Conservation (phyloP, 495 filamentous ascomycete species). For the Cudoniella acicularis region DNA sequence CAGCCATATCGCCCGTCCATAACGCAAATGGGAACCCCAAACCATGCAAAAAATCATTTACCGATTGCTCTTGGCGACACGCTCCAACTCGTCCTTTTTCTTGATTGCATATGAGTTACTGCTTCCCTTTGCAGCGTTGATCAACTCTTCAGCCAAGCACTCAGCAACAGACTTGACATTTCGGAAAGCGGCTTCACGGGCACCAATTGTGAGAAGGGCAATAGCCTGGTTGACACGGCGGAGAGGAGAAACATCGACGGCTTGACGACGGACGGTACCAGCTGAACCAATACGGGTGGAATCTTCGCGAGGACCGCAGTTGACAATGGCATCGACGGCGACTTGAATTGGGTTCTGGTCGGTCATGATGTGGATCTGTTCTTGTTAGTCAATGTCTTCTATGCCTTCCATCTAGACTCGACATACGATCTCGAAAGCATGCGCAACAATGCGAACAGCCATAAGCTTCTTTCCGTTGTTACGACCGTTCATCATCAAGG, state of each 20-base stretch:
- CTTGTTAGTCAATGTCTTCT: slow-evolving; percentile 14
- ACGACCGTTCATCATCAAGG: slow-evolving; percentile 99
- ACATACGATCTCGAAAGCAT: slow-evolving; percentile 98
- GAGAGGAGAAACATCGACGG: slow-evolving; percentile 98
- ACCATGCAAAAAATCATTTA: slow-evolving; percentile 49
- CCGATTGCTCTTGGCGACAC: slow-evolving; percentile 99
- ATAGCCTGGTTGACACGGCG: slow-evolving; percentile 99
- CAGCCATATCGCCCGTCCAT: slow-evolving; percentile 19
- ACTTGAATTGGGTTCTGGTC: slow-evolving; percentile 99
- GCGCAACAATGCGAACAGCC: slow-evolving; percentile 98
- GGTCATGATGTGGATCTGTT: slow-evolving; percentile 98
- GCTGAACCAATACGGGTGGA: slow-evolving; percentile 98
- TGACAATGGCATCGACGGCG: slow-evolving; percentile 98
- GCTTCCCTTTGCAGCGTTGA: slow-evolving; percentile 99
- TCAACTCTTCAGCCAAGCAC: slow-evolving; percentile 98
- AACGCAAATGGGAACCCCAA: slow-evolving; percentile 28
- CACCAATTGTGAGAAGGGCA: slow-evolving; percentile 93
- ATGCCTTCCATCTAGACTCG: neutral
- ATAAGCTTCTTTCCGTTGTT: slow-evolving; percentile 99
- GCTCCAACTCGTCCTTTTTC: slow-evolving; percentile 99
- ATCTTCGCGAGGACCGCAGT: slow-evolving; percentile 99
- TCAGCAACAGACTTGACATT: slow-evolving; percentile 98
- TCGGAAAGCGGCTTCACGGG: slow-evolving; percentile 94
- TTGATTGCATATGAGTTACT: slow-evolving; percentile 99
- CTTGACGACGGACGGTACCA: slow-evolving; percentile 98